Evolutionary conservation across 768 basidiomycete genomes (phyloP).

Genomic region (Mycena galopus): DNA sequence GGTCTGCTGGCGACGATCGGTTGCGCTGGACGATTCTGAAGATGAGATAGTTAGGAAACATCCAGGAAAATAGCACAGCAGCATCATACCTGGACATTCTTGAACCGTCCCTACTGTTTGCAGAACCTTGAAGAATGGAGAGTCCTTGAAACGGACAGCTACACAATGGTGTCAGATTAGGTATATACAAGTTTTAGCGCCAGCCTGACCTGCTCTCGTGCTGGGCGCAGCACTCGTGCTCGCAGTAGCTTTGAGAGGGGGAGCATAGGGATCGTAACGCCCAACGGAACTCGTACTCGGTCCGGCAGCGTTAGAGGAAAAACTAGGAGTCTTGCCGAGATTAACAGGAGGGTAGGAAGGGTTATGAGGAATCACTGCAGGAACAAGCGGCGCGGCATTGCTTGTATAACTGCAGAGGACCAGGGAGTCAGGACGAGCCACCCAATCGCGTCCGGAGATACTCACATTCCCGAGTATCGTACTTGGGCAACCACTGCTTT

Average conservation of each 20-base stretch:
- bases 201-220: constrained; percentile 44
- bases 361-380: constrained; percentile 20
- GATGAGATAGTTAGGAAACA: constrained; percentile 7
- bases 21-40: constrained; percentile 81
- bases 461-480: constrained; percentile 75
- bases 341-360: constrained; percentile 29
- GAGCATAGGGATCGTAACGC: constrained; percentile 78
- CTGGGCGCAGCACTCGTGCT: constrained; percentile 49
- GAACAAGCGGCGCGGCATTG: constrained; percentile 20
- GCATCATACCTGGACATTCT: constrained; percentile 83
- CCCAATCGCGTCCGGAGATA: constrained; percentile 36
- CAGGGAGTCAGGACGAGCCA: constrained; percentile 8
- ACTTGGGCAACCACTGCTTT: constrained; percentile 78
- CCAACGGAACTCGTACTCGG: constrained; percentile 48
- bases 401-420: constrained; percentile 25
- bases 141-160: constrained; percentile 84
- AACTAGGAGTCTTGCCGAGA: constrained; percentile 44
- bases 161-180: constrained; percentile 35
- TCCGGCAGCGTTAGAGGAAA: constrained; percentile 49
- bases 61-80: background rate
- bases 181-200: constrained; percentile 17
- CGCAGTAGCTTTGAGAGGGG: constrained; percentile 61
- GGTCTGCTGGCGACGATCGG: constrained; percentile 77
- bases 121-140: constrained; percentile 81
- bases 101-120: constrained; percentile 72